Evolutionary conservation across 1,139 yeast species (phyloP).

Genomic region (Kodamaea derodonti): DNA sequence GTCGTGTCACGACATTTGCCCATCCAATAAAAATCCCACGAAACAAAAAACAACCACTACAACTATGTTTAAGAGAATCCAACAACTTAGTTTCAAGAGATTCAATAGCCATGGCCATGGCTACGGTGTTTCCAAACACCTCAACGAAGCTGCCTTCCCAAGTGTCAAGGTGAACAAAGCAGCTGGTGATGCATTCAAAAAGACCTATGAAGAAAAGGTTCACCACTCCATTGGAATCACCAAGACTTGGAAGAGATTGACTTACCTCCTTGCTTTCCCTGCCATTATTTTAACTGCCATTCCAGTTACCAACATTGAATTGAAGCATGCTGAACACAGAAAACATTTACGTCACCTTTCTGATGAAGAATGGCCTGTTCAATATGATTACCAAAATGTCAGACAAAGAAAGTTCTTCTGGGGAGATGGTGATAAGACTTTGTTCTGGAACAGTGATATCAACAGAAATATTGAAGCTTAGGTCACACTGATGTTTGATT

Average conservation of each 20-base stretch:
- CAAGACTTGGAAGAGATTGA: conserved; percentile 79
- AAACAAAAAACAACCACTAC: conserved; percentile 6
- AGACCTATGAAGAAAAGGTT: conserved; percentile 52
- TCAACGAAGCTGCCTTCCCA: conserved; percentile 38
- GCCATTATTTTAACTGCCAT: conserved; percentile 71
- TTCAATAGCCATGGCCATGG: conserved; percentile 41
- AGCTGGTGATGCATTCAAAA: conserved; percentile 44
- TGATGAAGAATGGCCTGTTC: conserved; percentile 90
- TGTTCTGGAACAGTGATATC: conserved; percentile 91
- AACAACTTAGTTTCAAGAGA: conserved; percentile 42
- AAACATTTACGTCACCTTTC: conserved; percentile 70
- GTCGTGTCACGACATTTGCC: conserved; percentile 6
- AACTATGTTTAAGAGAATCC: conserved; percentile 34
- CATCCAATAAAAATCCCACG: conserved; percentile 7
- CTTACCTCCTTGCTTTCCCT: conserved; percentile 78
- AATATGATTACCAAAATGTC: conserved; percentile 86
- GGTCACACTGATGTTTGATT: too few relatives aligned
- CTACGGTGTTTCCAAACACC: conserved; percentile 35
- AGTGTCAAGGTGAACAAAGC: conserved; percentile 32
- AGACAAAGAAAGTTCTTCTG: conserved; percentile 88
- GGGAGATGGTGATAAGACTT: conserved; percentile 98
- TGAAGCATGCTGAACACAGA: conserved; percentile 87
- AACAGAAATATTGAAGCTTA: conserved; percentile 70
- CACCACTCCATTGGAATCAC: conserved; percentile 80
- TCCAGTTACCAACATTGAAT: conserved; percentile 77